Conservation (phyloP, 2,329 filamentous ascomycete genomes). For the Corniculantispora saksenae region DNA sequence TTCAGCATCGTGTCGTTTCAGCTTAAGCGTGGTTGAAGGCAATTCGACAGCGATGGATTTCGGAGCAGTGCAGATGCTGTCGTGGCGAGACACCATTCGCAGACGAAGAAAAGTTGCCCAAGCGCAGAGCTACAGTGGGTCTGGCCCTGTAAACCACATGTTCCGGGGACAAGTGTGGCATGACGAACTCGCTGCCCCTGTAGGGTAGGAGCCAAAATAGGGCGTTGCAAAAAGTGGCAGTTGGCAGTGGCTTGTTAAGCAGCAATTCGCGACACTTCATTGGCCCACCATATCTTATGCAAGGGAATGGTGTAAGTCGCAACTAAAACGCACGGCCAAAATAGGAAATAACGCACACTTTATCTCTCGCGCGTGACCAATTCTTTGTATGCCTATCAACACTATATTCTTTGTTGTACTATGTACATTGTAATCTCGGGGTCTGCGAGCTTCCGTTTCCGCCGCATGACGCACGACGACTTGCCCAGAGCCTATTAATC, state of each 20-base stretch:
- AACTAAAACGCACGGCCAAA: not conserved
- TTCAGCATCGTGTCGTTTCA: not conserved
- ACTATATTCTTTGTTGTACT: not conserved
- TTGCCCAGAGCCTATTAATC: not conserved
- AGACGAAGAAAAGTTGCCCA: not conserved
- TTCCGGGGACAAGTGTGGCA: no score
- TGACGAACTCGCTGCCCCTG: no score
- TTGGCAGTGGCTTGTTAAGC: conserved; percentile 3
- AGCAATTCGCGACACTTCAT: not conserved
- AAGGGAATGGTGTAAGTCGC: not conserved
- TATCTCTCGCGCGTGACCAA: no score
- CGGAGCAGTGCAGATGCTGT: not conserved
- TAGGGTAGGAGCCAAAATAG: no score
- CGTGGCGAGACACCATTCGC: not conserved
- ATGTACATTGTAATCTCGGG: no score
- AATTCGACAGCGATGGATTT: not conserved
- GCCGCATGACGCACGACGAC: no score
- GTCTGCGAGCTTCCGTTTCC: no score
- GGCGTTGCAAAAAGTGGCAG: no score
- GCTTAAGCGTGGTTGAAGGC: not conserved
- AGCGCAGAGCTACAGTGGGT: conserved; percentile 2
- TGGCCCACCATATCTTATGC: not conserved
- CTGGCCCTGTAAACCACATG: not conserved
- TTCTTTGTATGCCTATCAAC: no score
- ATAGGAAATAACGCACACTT: no score